These are phyloP conservation scores for Panaeolus cyanescens DNA, from an alignment of 768 basidiomycete species.

Conservation along the genomic window DNA sequence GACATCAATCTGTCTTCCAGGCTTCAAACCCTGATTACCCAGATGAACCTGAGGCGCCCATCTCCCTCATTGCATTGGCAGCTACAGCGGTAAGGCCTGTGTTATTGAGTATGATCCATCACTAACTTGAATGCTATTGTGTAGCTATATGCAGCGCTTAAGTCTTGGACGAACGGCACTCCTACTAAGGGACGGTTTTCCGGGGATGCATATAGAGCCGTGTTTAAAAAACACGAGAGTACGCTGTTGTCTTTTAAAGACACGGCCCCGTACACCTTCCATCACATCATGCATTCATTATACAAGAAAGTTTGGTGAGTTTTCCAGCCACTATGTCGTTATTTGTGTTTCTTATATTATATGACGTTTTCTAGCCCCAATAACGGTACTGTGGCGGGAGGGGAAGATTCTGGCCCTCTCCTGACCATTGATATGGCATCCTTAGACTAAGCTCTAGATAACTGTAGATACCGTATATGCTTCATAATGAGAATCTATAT, in stretches of 20 bases:
- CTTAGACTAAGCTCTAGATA: too few relatives aligned
- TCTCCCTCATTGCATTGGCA: constrained; percentile 9
- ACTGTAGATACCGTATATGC: too few relatives aligned
- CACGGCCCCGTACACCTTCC: not conserved
- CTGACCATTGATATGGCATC: too few relatives aligned
- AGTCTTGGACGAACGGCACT: constrained; percentile 2
- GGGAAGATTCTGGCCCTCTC: too few relatives aligned
- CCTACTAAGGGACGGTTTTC: not conserved
- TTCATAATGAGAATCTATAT: too few relatives aligned
- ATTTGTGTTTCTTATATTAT: too few relatives aligned
- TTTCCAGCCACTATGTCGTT: too few relatives aligned
- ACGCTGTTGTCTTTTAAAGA: not conserved
- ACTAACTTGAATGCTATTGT: not conserved
- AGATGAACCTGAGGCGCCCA: constrained; percentile 6
- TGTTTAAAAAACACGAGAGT: not conserved
- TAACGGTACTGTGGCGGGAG: too few relatives aligned
- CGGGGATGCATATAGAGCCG: not conserved
- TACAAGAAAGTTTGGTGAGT: too few relatives aligned
- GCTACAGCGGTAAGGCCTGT: constrained; percentile 7
- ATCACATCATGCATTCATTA: not conserved
- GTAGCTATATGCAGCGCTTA: constrained; percentile 4
- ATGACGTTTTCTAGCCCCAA: too few relatives aligned
- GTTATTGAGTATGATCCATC: not conserved
- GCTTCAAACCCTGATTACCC: not conserved
- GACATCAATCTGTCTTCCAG: too few relatives aligned